Conservation (phyloP, 2,329 filamentous ascomycete species). For the Teratosphaeria viscida region DNA sequence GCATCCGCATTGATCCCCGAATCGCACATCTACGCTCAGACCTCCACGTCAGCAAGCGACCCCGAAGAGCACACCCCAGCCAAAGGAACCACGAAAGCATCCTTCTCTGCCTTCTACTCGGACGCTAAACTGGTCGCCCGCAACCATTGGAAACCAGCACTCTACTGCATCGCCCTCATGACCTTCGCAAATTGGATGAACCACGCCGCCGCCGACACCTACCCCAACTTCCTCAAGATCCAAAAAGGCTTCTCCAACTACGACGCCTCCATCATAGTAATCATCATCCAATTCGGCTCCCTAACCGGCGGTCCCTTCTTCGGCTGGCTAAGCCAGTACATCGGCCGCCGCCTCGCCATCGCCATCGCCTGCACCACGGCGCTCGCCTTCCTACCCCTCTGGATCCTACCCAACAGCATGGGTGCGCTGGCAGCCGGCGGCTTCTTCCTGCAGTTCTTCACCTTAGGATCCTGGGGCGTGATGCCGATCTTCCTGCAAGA, state of each 20-base stretch:
- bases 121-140: constrained; percentile 59
- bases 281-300: constrained; percentile 69
- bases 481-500: constrained; percentile 67
- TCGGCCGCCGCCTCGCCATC: constrained; percentile 53
- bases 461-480: constrained; percentile 57
- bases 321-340: constrained; percentile 64
- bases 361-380: constrained; percentile 42
- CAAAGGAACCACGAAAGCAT: constrained; percentile 41
- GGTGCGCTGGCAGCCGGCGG: constrained; percentile 50
- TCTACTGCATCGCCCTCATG: constrained; percentile 72
- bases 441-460: constrained; percentile 61
- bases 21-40: constrained; percentile 36
- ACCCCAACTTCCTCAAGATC: constrained; percentile 68
- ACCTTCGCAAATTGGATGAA: constrained; percentile 44
- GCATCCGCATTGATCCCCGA: constrained; percentile 61
- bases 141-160: constrained; percentile 59
- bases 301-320: constrained; percentile 63
- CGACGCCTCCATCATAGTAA: constrained; percentile 61
- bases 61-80: constrained; percentile 33
- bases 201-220: constrained; percentile 70
- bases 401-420: constrained; percentile 56
- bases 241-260: constrained; percentile 58
- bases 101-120: constrained; percentile 49
- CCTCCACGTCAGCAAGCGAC: constrained; percentile 59
- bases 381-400: constrained; percentile 55